Evolutionary conservation across 2,329 filamentous ascomycete genomes (phyloP).

Genomic region (Madurella mycetomatis): DNA sequence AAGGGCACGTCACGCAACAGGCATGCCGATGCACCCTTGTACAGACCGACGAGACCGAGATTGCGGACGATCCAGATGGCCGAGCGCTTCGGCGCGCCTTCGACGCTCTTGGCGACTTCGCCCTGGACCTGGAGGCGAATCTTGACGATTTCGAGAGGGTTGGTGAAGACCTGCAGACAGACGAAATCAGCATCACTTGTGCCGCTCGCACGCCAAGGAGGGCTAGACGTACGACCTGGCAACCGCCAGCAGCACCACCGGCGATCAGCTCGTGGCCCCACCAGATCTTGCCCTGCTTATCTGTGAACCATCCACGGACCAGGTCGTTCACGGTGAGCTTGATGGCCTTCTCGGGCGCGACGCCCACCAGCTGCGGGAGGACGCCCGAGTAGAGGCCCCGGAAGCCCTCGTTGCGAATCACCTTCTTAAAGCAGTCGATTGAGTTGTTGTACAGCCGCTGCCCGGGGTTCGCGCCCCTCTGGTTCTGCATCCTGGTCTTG

Average conservation of each 20-base stretch:
- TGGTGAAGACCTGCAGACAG: constrained; percentile 76
- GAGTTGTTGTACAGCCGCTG: constrained; percentile 96
- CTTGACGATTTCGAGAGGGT: constrained; percentile 98
- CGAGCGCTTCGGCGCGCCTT: constrained; percentile 78
- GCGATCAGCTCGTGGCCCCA: constrained; percentile 72
- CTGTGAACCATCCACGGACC: constrained; percentile 70
- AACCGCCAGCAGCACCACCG: constrained; percentile 84
- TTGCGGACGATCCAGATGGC: constrained; percentile 98
- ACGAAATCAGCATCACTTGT: constrained; percentile 5
- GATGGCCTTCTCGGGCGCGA: constrained; percentile 99
- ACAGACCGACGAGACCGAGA: constrained; percentile 86
- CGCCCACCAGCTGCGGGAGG: constrained; percentile 88
- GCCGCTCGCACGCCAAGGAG: background rate
- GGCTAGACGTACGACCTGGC: constrained; percentile 79
- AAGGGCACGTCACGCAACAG: constrained; percentile 95
- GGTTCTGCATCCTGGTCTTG: constrained; percentile 98
- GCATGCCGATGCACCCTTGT: constrained; percentile 95
- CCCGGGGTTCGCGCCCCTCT: constrained; percentile 75
- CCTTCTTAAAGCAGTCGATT: constrained; percentile 89
- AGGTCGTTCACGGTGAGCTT: constrained; percentile 98
- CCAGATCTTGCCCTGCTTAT: constrained; percentile 69
- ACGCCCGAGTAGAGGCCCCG: constrained; percentile 90
- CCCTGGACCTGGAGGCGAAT: constrained; percentile 97
- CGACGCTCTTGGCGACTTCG: constrained; percentile 83
- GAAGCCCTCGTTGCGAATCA: constrained; percentile 87